Conservation (phyloP, 257 asterid species). For the Catharanthus roseus region DNA sequence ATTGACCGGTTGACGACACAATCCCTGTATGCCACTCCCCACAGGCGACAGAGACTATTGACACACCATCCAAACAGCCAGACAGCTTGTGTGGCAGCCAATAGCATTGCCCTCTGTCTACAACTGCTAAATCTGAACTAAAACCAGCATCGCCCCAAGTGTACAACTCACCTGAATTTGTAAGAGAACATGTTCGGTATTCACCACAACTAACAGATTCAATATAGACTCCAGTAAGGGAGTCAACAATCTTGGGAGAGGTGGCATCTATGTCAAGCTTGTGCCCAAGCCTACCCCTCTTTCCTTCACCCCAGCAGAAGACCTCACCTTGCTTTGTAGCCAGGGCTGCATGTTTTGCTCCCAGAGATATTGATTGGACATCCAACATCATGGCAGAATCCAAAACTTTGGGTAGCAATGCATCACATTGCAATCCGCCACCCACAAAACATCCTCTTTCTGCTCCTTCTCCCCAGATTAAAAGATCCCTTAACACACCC, state of each 20-base stretch:
- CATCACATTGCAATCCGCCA: constrained; percentile 33
- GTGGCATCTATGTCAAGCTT: constrained; percentile 32
- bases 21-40: constrained; percentile 51
- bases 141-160: constrained; percentile 36
- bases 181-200: constrained; percentile 40
- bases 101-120: constrained; percentile 22
- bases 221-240: constrained; percentile 25
- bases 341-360: constrained; percentile 37
- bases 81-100: constrained; percentile 41
- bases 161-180: constrained; percentile 37
- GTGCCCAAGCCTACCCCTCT: constrained; percentile 42
- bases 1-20: constrained; percentile 33
- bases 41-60: constrained; percentile 35
- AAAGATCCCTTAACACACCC: constrained; percentile 35
- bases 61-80: constrained; percentile 31
- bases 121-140: constrained; percentile 22
- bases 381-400: constrained; percentile 45
- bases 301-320: constrained; percentile 49
- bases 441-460: constrained; percentile 32
- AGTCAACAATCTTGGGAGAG: constrained; percentile 30
- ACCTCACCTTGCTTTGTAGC: constrained; percentile 46
- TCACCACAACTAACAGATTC: constrained; percentile 37
- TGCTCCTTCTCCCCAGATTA: constrained; percentile 48
- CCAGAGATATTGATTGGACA: constrained; percentile 31
- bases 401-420: constrained; percentile 36